These are phyloP conservation scores for Rubia balearica DNA, from an alignment of 305 asterid species.

Conservation along the genomic window DNA sequence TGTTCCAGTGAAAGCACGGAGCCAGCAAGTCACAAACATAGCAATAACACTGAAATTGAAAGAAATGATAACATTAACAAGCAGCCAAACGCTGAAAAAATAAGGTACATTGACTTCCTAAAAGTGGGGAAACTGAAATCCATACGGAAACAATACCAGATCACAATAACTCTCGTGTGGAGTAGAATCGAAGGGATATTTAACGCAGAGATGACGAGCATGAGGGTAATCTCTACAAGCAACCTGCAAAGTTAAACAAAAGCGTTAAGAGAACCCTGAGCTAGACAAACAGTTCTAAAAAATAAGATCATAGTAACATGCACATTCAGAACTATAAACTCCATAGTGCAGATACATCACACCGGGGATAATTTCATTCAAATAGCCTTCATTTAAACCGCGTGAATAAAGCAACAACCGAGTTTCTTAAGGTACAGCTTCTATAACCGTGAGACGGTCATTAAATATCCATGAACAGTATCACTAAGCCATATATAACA, in stretches of 20 bases:
- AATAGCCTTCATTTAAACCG: neutral
- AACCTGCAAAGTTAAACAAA: slow-evolving; percentile 40
- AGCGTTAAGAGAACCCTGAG: slow-evolving; percentile 15
- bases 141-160: slow-evolving; percentile 42
- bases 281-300: neutral
- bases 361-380: neutral
- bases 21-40: slow-evolving; percentile 86
- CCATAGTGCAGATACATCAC: no score
- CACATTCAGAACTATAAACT: neutral
- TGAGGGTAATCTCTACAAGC: slow-evolving; percentile 98
- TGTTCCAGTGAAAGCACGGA: slow-evolving; percentile 77
- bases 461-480: neutral
- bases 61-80: slow-evolving; percentile 20
- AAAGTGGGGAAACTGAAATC: neutral
- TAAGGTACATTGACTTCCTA: slow-evolving; percentile 7
- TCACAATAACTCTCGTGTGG: slow-evolving; percentile 56
- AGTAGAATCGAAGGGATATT: slow-evolving; percentile 52
- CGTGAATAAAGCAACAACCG: neutral
- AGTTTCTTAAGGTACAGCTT: neutral
- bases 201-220: slow-evolving; percentile 82
- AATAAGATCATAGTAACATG: neutral
- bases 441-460: neutral
- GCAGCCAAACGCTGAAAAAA: slow-evolving; percentile 10
- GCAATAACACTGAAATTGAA: slow-evolving; percentile 85
- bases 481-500: neutral